These are phyloP conservation scores for Fusarium tanahbumbuense DNA, from an alignment of 2,329 filamentous ascomycete genomes.

Conservation along the genomic window DNA sequence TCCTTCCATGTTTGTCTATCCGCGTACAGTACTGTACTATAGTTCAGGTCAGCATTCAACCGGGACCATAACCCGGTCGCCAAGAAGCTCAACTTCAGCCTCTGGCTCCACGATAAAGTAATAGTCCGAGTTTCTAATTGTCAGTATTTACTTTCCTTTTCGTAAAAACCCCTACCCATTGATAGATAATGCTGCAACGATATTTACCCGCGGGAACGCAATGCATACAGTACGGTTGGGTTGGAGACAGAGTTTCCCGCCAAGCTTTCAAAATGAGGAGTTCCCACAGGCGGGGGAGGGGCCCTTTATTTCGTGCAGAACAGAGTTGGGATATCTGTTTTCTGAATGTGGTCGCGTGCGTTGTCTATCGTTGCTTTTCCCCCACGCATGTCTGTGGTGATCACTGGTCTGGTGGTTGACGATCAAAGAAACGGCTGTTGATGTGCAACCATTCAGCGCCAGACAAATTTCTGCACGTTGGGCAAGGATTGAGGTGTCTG, in stretches of 20 bases:
- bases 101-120: constrained; percentile 9
- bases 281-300: constrained; percentile 22
- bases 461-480: constrained; percentile 5
- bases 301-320: constrained; percentile 14
- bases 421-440: constrained; percentile 7
- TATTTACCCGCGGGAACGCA: constrained; percentile 6
- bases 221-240: no score
- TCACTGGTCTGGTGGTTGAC: not conserved
- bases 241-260: constrained; percentile 17
- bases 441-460: constrained; percentile 8
- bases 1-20: no score
- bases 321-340: not conserved
- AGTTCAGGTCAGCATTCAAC: no score
- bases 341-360: constrained; percentile 37
- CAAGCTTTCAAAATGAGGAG: constrained; percentile 19
- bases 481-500: constrained; percentile 13
- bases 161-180: not conserved
- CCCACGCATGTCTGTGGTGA: no score
- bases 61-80: no score
- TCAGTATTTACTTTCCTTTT: constrained; percentile 8
- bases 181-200: not conserved
- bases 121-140: constrained; percentile 21
- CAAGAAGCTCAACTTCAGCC: not conserved
- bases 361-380: no score
- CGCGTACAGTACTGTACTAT: no score